A percentile compares a stretch with the other conserved stretches of the same genome.
phyloP scores from a whole-genome alignment of 805 yeast genomes.

The Candida yuanshanica region DNA sequence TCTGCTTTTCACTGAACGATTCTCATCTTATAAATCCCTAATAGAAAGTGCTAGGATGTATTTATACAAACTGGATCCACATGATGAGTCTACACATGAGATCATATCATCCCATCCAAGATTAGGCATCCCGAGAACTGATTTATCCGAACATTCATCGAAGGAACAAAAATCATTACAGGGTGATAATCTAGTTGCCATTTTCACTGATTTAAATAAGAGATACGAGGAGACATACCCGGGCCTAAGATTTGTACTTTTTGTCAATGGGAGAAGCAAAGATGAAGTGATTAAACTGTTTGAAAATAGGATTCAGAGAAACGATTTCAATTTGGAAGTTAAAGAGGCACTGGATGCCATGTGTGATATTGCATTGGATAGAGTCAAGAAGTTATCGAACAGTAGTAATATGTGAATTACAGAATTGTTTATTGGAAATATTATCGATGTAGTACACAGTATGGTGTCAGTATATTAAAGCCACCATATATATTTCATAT shows the following conservation, averaged over 20 bases:
- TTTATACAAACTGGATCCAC: slow-evolving; percentile 14
- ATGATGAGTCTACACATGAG: slow-evolving; percentile 18
- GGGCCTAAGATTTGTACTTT: slow-evolving; percentile 79
- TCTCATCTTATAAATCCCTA: slow-evolving; percentile 10
- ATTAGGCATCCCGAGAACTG: slow-evolving; percentile 58
- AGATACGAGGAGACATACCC: slow-evolving; percentile 59
- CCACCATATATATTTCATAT: too few relatives aligned
- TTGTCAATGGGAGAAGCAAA: slow-evolving; percentile 79
- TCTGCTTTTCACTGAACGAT: slow-evolving; percentile 4
- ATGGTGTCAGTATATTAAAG: too few relatives aligned
- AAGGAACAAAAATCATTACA: slow-evolving; percentile 65
- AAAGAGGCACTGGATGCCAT: slow-evolving; percentile 73
- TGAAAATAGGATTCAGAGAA: slow-evolving; percentile 49
- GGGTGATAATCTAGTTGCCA: slow-evolving; percentile 42
- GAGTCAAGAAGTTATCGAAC: slow-evolving; percentile 49
- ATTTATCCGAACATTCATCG: slow-evolving; percentile 58
- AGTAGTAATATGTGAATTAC: too few relatives aligned
- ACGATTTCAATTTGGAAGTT: slow-evolving; percentile 51
- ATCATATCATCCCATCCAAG: slow-evolving; percentile 92
- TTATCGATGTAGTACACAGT: too few relatives aligned
- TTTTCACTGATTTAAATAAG: slow-evolving; percentile 48
- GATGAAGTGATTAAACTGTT: slow-evolving; percentile 58
- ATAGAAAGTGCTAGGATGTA: slow-evolving; percentile 12
- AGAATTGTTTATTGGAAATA: too few relatives aligned
- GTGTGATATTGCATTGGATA: slow-evolving; percentile 86